A percentile compares a stretch with the other conserved stretches of the same genome.
These are phyloP conservation scores for Funneliformis mosseae DNA, from an alignment of 192 early-diverging fungal species.

Conservation along the genomic window DNA sequence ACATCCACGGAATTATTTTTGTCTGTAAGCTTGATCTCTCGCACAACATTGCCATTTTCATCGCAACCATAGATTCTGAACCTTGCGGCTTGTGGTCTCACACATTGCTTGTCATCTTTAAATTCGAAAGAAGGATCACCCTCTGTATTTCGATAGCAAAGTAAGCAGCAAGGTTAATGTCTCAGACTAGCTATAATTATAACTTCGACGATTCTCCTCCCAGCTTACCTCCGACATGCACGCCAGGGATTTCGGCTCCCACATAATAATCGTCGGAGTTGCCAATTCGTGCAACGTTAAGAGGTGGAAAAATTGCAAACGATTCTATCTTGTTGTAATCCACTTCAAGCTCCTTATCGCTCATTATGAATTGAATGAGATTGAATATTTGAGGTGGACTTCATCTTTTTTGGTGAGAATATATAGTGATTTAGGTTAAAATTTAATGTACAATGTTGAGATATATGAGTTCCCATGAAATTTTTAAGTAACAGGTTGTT, in stretches of 20 bases:
- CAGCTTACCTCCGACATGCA: constrained; percentile 29
- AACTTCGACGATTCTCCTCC: neutral
- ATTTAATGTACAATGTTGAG: too few species aligned
- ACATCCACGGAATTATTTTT: neutral
- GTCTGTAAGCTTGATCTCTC: neutral
- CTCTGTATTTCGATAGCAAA: too few species aligned
- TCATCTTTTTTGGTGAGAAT: neutral
- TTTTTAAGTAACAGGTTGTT: too few species aligned
- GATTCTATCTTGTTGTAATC: neutral
- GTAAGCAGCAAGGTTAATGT: too few species aligned
- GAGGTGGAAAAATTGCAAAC: constrained; percentile 27
- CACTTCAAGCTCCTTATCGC: too few species aligned
- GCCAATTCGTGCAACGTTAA: constrained; percentile 14
- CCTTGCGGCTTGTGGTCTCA: constrained; percentile 27
- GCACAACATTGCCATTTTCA: neutral
- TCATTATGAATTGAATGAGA: neutral
- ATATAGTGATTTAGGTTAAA: neutral
- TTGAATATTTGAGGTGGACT: neutral
- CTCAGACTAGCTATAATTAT: too few species aligned
- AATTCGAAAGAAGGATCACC: neutral
- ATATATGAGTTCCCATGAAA: neutral
- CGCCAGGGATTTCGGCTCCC: constrained; percentile 24
- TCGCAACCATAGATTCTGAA: constrained; percentile 29
- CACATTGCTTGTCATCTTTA: neutral
- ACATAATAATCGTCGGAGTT: constrained; percentile 24